Evolutionary conservation across 805 yeast species (phyloP), one percentile per base, ranked within the genome.

Genomic region (Tetrapisispora taiwanensis): DNA sequence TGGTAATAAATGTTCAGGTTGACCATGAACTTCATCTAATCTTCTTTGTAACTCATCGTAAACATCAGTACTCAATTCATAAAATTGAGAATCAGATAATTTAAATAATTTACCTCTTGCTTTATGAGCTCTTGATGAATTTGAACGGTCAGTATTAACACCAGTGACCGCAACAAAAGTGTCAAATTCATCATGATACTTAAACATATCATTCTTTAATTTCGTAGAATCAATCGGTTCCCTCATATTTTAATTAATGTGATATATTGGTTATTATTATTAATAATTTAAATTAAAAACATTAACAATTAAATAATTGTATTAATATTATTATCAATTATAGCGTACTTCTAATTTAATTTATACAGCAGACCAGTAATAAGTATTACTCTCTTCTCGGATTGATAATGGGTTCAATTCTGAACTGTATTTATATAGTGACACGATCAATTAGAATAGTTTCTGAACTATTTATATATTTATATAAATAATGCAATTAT

Each of bases 1-100:
- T 6, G 95, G 89, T 33, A 79, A 70, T 43, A 90, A 70, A 55
- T 74, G 78, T 44, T 76, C 78, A 1, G 84, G 79, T 51, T 75
- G 76, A 27, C 74, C 70, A 42, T 74, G 68, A 32, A 74, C 70
- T 52, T 79, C 81, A 51, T 70, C 76, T 35, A 75, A 73, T 50
- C 99, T 74, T 57, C 99, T 76, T 55, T 78, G 78, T 48, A 92
- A 69, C 63, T 92, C 98, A 64, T 92, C 98, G 60, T 79, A 84
- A 12, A 92, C 97, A 62, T 92, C 99, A 3, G 96, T 88, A 52
- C 94, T 78, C 46, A 92, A 75, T 62, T 92, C 99, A 48, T 75
- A 73, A 59, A 92, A 88, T 64, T 94, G 98, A 7, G 81, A 77
- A 27, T 74, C 69, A 2, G 95, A 81, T 44, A 94, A 73, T 57